Evolutionary conservation across 441 rosid genomes (phyloP).

Genomic region (Isatis lusitanica): DNA sequence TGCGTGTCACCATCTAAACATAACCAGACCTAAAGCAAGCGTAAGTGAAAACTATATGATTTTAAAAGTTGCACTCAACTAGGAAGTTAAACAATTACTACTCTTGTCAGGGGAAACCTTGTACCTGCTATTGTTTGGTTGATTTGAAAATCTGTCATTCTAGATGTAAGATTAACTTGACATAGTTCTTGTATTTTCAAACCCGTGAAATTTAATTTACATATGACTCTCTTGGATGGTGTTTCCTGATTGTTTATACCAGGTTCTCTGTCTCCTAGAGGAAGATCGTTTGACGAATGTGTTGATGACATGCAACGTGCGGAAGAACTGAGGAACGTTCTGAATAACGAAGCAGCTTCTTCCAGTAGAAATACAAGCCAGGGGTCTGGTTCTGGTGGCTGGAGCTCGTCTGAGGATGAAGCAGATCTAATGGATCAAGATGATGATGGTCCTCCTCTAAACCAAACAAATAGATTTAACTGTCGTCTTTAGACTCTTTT

Average conservation of each 20-base stretch:
- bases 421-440: constrained; percentile 74
- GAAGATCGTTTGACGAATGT: constrained; percentile 52
- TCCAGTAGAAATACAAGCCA: constrained; percentile 51
- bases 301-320: constrained; percentile 56
- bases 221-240: too few species aligned
- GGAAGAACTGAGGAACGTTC: constrained; percentile 54
- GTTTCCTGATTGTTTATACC: constrained; percentile 19
- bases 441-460: constrained; percentile 53
- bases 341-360: constrained; percentile 63
- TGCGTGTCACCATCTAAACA: neutral
- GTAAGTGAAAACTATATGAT: neutral
- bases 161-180: neutral
- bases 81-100: neutral
- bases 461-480: neutral
- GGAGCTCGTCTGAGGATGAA: constrained; percentile 89
- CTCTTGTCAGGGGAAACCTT: neutral
- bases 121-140: constrained; percentile 1
- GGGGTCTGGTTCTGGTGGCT: constrained; percentile 54
- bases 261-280: constrained; percentile 64
- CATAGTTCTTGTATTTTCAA: neutral
- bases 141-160: neutral
- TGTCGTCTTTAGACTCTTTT: neutral
- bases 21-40: neutral
- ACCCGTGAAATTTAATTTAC: too few species aligned
- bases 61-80: neutral